These are phyloP conservation scores for Salix arbutifolia DNA, from an alignment of 345 rosid species.

Conservation along the genomic window DNA sequence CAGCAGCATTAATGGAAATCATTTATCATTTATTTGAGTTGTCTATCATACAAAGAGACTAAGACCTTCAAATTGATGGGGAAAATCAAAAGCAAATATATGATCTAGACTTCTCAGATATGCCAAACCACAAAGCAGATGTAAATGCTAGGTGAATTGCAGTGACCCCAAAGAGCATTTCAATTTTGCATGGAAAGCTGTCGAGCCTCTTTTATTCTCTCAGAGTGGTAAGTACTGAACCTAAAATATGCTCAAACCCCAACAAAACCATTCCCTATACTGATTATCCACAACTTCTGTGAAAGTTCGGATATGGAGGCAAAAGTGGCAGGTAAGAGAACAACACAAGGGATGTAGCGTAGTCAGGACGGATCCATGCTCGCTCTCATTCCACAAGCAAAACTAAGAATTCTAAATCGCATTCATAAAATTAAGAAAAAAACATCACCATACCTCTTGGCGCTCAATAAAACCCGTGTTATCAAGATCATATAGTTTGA, in stretches of 20 bases:
- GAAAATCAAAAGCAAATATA: neutral
- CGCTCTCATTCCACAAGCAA: neutral
- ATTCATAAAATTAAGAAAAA: neutral
- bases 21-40: neutral
- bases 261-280: neutral
- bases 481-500: conserved; percentile 91
- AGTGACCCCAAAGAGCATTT: neutral
- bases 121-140: neutral
- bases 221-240: neutral
- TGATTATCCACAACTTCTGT: neutral
- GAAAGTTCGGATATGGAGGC: neutral
- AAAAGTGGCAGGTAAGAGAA: neutral
- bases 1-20: neutral
- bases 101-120: neutral
- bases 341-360: neutral
- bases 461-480: conserved; percentile 91
- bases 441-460: conserved; percentile 59
- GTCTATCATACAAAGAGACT: neutral
- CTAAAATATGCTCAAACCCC: neutral
- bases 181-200: too few species aligned
- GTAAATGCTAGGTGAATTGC: neutral
- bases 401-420: neutral
- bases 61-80: neutral
- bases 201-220: neutral
- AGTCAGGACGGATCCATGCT: too few species aligned